Evolutionary conservation across 2,329 filamentous ascomycete species (phyloP).

Genomic region (Sclerotinia subarctica): DNA sequence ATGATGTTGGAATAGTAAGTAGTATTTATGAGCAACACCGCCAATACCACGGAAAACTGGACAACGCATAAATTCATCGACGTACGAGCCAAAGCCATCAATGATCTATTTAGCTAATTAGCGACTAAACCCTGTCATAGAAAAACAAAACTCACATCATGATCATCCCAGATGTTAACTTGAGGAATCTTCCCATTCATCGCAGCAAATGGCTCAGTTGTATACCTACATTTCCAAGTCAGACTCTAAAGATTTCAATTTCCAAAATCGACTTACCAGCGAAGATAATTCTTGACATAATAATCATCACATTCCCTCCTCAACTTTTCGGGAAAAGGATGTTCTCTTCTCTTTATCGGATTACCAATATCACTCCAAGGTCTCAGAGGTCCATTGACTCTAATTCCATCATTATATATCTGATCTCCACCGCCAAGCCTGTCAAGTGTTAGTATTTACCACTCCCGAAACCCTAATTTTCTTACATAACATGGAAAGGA

Average conservation of each 20-base stretch:
- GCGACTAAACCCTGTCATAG: not conserved
- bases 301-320: slow-evolving; percentile 83
- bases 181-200: slow-evolving; percentile 91
- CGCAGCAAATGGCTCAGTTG: slow-evolving; percentile 76
- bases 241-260: slow-evolving; percentile 41
- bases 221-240: slow-evolving; percentile 66
- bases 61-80: slow-evolving; percentile 89
- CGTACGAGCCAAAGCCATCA: slow-evolving; percentile 90
- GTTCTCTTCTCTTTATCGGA: slow-evolving; percentile 74
- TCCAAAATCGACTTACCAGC: slow-evolving; percentile 50
- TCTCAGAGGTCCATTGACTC: slow-evolving; percentile 77
- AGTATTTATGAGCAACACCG: slow-evolving; percentile 94
- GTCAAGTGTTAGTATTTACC: slow-evolving; percentile 26
- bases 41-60: slow-evolving; percentile 90
- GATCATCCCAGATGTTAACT: slow-evolving; percentile 98
- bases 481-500: slow-evolving; percentile 87
- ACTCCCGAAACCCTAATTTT: slow-evolving; percentile 41
- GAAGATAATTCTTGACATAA: slow-evolving; percentile 86
- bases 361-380: slow-evolving; percentile 82
- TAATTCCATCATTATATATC: slow-evolving; percentile 92
- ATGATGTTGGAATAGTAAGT: slow-evolving; percentile 96
- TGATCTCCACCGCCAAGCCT: slow-evolving; percentile 92
- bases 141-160: slow-evolving; percentile 55
- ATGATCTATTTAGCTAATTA: slow-evolving; percentile 55
- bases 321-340: slow-evolving; percentile 73